phyloP scores from a whole-genome alignment of 108 stramenopile genomes.

The Fragilaria radians region DNA sequence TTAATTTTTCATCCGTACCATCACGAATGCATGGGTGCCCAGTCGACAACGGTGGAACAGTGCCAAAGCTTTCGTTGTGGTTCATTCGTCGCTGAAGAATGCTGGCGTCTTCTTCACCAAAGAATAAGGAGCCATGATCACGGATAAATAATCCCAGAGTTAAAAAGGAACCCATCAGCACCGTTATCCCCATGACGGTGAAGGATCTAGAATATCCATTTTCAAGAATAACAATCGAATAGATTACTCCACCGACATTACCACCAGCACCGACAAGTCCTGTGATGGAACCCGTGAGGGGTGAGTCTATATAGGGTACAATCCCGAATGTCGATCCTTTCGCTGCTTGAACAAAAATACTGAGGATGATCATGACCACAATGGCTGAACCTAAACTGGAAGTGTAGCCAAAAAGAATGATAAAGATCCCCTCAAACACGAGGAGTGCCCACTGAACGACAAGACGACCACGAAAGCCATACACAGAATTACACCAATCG shows the following conservation, averaged over 20 bases:
- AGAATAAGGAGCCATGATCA: slow-evolving; percentile 42
- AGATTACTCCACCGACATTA: slow-evolving; percentile 46
- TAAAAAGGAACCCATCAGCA: slow-evolving; percentile 34
- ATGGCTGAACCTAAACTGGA: slow-evolving; percentile 47
- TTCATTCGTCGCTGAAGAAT: too few species aligned
- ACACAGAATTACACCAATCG: slow-evolving; percentile 39
- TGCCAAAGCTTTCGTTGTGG: too few species aligned
- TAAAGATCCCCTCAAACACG: slow-evolving; percentile 51
- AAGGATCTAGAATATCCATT: slow-evolving; percentile 44
- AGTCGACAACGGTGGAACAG: too few species aligned
- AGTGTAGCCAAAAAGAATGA: slow-evolving; percentile 53
- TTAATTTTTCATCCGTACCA: too few species aligned
- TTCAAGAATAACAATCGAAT: slow-evolving; percentile 34
- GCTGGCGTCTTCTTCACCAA: background rate
- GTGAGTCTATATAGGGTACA: slow-evolving; percentile 70
- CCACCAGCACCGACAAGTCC: slow-evolving; percentile 83
- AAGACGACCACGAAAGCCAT: slow-evolving; percentile 74
- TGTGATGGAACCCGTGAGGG: slow-evolving; percentile 58
- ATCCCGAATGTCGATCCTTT: slow-evolving; percentile 74
- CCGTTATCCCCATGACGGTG: slow-evolving; percentile 54
- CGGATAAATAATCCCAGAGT: slow-evolving; percentile 41
- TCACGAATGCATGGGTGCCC: too few species aligned
- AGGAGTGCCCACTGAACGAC: slow-evolving; percentile 40
- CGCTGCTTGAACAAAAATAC: slow-evolving; percentile 70
- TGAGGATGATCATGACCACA: slow-evolving; percentile 51